Base-by-base conservation (phyloP, 495 filamentous ascomycete genomes). In the Aspergillus nanangensis region DNA sequence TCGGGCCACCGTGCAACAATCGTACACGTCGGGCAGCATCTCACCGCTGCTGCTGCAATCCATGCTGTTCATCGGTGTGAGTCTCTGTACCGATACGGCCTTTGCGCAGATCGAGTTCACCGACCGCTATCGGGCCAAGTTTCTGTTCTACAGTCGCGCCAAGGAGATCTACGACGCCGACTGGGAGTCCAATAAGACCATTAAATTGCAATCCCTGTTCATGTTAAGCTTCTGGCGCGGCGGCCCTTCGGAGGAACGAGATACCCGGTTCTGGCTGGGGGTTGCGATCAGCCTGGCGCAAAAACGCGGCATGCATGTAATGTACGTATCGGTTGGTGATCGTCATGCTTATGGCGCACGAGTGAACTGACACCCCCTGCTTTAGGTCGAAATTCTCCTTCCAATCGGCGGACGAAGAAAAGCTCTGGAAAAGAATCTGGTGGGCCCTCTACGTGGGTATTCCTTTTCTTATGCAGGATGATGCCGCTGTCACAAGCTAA, bases 371-470 rank as follows among this genome's bases (percentile, higher is more conserved):
- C 24, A 19, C 52, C 66, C 25, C 63, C 40, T 29, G 3, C 1
- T 11, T 18, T 33, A 67, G 67, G 57, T 66, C 66, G 1, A 67
- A 69, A 40, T 51, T 71, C 33, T 60, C 63, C 8, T 63, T 66
- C 34, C 43, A 66, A 22, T 52, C 55, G 14, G 11, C 55, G 7
- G 53, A 52, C 10, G 62, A 68, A 17, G 56, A 61, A 33, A 66
- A 53, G 41, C 29, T 75, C 3, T 62, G 70, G 53, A 74, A 72
- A 44, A 42, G 70, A 17, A 72, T 76, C 8, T 76, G 71, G 69
- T 76, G 72, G 72, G 66, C 69, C 47, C 42, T 72, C 37, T 75
- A 74, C 55, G 70, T 72, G 49, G 35, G 58, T 50, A n/a, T n/a
- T n/a, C n/a, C n/a, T n/a, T n/a, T n/a, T n/a, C 4, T n/a, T 24